Evolutionary conservation across 169 alveolate genomes (phyloP).

Genomic region (Plasmodium coatneyi): DNA sequence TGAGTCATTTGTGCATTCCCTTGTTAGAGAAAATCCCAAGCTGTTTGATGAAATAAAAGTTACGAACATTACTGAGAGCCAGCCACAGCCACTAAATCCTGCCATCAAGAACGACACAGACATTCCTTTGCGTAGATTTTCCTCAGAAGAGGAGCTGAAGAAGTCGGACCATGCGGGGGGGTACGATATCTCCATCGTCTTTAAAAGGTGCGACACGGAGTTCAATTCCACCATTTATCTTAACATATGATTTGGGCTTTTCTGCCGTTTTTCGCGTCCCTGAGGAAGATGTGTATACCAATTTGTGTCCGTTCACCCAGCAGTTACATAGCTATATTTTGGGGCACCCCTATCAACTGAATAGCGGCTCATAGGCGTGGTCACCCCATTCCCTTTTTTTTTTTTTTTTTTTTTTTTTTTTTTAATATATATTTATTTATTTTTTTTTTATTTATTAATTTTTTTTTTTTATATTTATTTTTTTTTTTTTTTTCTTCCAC

Average conservation of each 20-base stretch:
- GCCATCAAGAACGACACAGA: constrained; percentile 82
- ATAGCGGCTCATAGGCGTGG: not conserved
- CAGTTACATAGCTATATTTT: not conserved
- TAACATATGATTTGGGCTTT: constrained; percentile 2
- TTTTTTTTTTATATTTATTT: too few species aligned
- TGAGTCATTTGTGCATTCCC: constrained; percentile 53
- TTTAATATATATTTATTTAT: too few species aligned
- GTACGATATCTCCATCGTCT: constrained; percentile 33
- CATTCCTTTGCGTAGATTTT: constrained; percentile 77
- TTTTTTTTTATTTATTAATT: too few species aligned
- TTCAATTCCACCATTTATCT: constrained; percentile 50
- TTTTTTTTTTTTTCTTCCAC: too few species aligned
- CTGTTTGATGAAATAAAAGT: constrained; percentile 58
- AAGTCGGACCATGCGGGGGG: constrained; percentile 66
- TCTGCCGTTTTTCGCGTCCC: not conserved
- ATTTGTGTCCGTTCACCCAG: not conserved
- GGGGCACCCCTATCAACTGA: not conserved
- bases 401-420: too few species aligned
- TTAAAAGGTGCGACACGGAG: constrained; percentile 61
- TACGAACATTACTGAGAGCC: constrained; percentile 14
- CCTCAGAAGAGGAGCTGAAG: constrained; percentile 60
- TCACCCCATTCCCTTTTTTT: not conserved
- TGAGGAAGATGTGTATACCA: not conserved
- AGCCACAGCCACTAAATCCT: constrained; percentile 84
- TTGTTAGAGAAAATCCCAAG: constrained; percentile 66